A percentile compares a stretch with the other conserved stretches of the same genome.
phyloP scores from a whole-genome alignment of 1,139 yeast genomes.

The Magnusiomyces tetraspermus region DNA sequence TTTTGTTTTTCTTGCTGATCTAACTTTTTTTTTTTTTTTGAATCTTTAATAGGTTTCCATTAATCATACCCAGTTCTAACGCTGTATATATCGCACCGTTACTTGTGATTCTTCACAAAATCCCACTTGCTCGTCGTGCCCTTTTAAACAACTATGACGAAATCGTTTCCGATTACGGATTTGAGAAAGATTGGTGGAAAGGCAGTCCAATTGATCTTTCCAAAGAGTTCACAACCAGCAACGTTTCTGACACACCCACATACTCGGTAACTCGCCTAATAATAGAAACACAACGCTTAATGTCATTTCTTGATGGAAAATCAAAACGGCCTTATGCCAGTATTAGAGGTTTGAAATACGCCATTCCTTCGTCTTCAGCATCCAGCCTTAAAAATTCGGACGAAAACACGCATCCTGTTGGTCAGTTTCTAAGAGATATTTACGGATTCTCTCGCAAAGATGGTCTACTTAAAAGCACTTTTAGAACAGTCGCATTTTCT shows the following conservation, averaged over 20 bases:
- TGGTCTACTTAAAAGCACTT: not conserved
- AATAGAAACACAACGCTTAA: conserved; percentile 37
- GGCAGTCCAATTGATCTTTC: conserved; percentile 25
- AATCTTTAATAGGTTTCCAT: conserved; percentile 23
- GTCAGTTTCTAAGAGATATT: conserved; percentile 17
- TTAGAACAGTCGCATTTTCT: not conserved
- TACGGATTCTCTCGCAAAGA: conserved; percentile 2
- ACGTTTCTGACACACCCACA: not conserved
- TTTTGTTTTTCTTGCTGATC: conserved; percentile 12
- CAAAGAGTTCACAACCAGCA: not conserved
- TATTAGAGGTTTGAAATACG: conserved; percentile 29
- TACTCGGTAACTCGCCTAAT: conserved; percentile 21
- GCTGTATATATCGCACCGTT: conserved; percentile 36
- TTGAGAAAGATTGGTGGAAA: conserved; percentile 39
- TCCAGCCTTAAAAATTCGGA: conserved; percentile 16
- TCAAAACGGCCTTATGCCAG: conserved; percentile 37
- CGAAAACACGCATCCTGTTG: conserved; percentile 20
- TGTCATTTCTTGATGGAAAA: conserved; percentile 38
- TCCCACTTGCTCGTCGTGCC: conserved; percentile 35
- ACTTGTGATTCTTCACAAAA: conserved; percentile 36
- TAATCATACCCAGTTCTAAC: conserved; percentile 33
- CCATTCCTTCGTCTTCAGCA: conserved; percentile 24
- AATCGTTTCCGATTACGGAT: conserved; percentile 34
- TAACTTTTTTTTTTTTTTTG: no score
- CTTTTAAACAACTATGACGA: conserved; percentile 30